Evolutionary conservation across 2,329 filamentous ascomycete species (phyloP), one percentile per base, ranked within the genome.

Genomic region (Lomentospora prolificans): DNA sequence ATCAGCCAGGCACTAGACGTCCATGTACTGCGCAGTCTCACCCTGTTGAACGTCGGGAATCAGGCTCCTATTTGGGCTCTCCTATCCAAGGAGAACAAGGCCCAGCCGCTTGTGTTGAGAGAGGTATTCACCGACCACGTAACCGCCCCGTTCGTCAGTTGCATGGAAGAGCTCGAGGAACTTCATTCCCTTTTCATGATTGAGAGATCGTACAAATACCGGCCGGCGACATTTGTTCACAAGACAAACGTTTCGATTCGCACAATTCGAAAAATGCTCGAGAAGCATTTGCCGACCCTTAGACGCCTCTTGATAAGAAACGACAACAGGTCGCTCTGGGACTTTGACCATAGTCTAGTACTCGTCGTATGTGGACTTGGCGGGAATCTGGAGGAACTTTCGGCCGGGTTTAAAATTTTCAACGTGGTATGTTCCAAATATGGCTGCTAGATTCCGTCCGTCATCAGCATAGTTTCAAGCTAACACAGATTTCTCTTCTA

Each of bases 41-140:
- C 81, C 1, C 70, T 87, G 24, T 74, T 87, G 50, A 84, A 83
- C 59, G 82, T 86, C 17, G 84, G 84, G 1, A 71, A 77, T 4
- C 84, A 87, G 64, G 72, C 72, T 27, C 70, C 76, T 0, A 77
- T 86, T 59, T 87, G 84, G 84, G 69, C 72, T 1, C 66, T 79
- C 56, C 66, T 86, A 44, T 67, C 73, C 17, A 79, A 76, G 60
- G 74, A 82, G 61, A 81, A 84, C 63, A 73, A 72, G 53, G 61
- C 70, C 1, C 66, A 70, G 7, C 75, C 78, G 0, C 67, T 86
- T 41, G 72, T 76, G 0, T 65, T 87, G 44, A 72, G 74, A 51
- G 80, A 76, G 59, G 78, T 87, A 55, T 81, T 80, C 60, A 85
- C 82, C 0, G 84, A 87, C 62, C 78, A 85, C 59, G 82, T 85